phyloP scores from a whole-genome alignment of 2,329 filamentous ascomycete species.

The Fusarium sp. region DNA sequence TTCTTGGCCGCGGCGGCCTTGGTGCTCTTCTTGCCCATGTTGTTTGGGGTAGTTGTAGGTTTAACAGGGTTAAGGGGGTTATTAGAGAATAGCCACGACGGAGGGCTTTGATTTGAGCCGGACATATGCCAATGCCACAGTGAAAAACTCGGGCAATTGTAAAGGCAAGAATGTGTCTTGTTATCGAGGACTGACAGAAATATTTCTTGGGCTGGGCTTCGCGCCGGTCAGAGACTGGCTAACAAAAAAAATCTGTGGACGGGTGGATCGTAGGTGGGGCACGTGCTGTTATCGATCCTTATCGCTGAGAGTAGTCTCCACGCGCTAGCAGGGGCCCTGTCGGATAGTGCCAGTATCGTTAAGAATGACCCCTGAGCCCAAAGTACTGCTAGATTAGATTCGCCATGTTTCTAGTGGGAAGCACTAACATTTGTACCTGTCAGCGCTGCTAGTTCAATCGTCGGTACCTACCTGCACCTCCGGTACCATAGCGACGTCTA shows the following conservation, averaged over 20 bases:
- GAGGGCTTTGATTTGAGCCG: constrained; percentile 47
- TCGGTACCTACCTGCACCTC: neutral
- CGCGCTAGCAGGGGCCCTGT: neutral
- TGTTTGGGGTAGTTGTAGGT: constrained; percentile 25
- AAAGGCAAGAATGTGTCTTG: constrained; percentile 11
- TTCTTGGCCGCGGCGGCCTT: constrained; percentile 35
- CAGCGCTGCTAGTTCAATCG: neutral
- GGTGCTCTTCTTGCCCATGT: constrained; percentile 51
- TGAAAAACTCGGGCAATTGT: constrained; percentile 3
- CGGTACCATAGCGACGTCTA: constrained; percentile 18
- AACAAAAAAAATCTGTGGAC: constrained; percentile 45
- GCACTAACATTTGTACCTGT: neutral
- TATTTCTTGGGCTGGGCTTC: constrained; percentile 19
- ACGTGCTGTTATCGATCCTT: constrained; percentile 38
- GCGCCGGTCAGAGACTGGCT: constrained; percentile 23
- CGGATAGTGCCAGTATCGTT: neutral
- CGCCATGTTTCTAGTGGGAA: fast-evolving
- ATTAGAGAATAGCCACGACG: constrained; percentile 58
- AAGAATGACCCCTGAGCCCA: neutral
- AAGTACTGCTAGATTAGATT: neutral
- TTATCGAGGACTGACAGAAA: constrained; percentile 13
- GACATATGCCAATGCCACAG: constrained; percentile 48
- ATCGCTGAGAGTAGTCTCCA: constrained; percentile 14
- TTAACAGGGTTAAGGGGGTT: constrained; percentile 47
- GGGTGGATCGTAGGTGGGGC: constrained; percentile 29